Conservation (phyloP, 83 land plant species). For the Larix sibirica region DNA sequence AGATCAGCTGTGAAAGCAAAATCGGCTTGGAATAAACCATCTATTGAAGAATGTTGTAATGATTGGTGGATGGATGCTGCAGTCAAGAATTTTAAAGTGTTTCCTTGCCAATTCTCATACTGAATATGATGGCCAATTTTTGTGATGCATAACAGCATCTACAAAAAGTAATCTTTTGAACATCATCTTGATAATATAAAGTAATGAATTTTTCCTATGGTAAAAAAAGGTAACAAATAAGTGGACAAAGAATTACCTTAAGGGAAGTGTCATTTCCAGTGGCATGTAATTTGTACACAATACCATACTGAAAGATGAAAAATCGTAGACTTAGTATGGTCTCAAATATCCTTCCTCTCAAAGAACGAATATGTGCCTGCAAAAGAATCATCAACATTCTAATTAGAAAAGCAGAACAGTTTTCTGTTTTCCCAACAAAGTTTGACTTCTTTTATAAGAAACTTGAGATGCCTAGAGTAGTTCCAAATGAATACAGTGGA, state of each 20-base stretch:
- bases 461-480: not conserved
- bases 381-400: not conserved
- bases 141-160: not conserved
- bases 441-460: not conserved
- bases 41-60: no score
- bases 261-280: slow-evolving; percentile 56
- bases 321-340: slow-evolving; percentile 88
- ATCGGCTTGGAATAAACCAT: no score
- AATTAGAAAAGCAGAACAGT: not conserved
- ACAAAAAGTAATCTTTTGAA: not conserved
- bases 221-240: not conserved
- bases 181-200: not conserved
- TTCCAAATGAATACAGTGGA: not conserved
- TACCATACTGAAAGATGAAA: slow-evolving; percentile 91
- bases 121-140: not conserved
- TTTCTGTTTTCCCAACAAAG: not conserved
- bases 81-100: no score
- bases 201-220: not conserved
- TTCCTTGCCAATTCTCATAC: no score
- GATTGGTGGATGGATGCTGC: no score
- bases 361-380: slow-evolving; percentile 85
- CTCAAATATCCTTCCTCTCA: slow-evolving; percentile 83
- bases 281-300: slow-evolving; percentile 83
- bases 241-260: slow-evolving; percentile 37
- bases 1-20: no score